Percentiles rank a stretch among this genome's conserved stretches.
Evolutionary conservation across 306 rosid genomes (phyloP).

Genomic region (Trichosanthes cucumerina): DNA sequence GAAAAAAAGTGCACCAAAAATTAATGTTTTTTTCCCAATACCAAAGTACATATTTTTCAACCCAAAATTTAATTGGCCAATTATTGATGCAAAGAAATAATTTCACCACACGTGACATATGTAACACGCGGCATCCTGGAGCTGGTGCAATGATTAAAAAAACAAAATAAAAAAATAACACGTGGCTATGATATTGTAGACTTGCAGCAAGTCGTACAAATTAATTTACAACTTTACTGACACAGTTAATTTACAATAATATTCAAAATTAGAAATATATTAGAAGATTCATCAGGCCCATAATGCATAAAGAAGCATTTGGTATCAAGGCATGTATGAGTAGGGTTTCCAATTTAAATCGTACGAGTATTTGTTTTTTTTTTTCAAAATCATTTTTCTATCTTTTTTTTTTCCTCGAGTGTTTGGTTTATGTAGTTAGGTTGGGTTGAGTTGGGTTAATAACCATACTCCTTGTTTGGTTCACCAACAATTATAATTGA

Average conservation of each 20-base stretch:
- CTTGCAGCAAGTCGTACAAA: not conserved
- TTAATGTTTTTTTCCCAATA: too few species aligned
- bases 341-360: not conserved
- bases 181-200: not conserved
- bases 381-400: too few species aligned
- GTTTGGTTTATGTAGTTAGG: too few species aligned
- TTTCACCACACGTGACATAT: not conserved
- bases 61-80: not conserved
- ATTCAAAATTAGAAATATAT: not conserved
- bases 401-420: too few species aligned
- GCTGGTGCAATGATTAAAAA: not conserved
- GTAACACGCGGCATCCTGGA: not conserved
- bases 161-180: not conserved
- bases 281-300: not conserved
- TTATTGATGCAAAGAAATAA: not conserved
- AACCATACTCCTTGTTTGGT: too few species aligned
- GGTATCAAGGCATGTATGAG: not conserved
- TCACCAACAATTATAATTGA: too few species aligned
- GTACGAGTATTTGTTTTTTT: not conserved
- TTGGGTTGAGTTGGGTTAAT: too few species aligned
- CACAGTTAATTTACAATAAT: not conserved
- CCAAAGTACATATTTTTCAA: not conserved
- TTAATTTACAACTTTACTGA: not conserved
- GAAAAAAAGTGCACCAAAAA: too few species aligned
- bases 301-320: not conserved